Evolutionary conservation across 148 eudicot species (phyloP).

Genomic region (Silene conica): DNA sequence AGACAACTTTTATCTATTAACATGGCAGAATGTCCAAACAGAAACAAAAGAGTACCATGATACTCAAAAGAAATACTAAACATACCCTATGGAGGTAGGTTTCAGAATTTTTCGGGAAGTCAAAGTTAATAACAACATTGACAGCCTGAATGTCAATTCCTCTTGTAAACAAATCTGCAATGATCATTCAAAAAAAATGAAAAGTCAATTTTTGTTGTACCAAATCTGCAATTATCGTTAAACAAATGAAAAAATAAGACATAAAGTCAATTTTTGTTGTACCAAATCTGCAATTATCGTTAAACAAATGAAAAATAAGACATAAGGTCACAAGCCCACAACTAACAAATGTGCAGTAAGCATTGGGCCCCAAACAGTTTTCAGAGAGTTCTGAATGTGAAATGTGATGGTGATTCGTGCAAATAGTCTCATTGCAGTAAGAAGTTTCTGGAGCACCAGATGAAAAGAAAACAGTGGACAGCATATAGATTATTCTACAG

Average conservation of each 20-base stretch:
- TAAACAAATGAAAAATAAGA: neutral
- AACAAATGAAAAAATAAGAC: neutral
- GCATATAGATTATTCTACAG: neutral
- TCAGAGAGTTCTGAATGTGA: neutral
- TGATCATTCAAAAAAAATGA: neutral
- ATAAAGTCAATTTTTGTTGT: slow-evolving; percentile 45
- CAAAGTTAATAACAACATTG: slow-evolving; percentile 87
- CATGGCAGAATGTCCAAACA: neutral
- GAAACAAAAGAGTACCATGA: neutral
- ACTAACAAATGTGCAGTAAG: no score
- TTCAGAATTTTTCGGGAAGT: slow-evolving; percentile 82
- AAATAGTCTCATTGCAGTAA: neutral
- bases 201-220: slow-evolving; percentile 75
- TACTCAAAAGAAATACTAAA: slow-evolving; percentile 8
- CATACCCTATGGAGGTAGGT: slow-evolving; percentile 92
- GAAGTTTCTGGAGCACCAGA: neutral
- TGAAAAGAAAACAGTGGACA: neutral
- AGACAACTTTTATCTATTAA: neutral
- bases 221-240: slow-evolving; percentile 46
- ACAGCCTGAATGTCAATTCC: slow-evolving; percentile 96
- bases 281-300: slow-evolving; percentile 55
- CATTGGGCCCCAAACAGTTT: neutral
- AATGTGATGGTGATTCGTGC: neutral
- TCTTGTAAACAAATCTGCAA: slow-evolving; percentile 82
- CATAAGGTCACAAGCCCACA: neutral